A percentile compares a stretch with the other conserved stretches of the same genome.
Evolutionary conservation across 352 stramenopile genomes (phyloP).

Genomic region (Phytophthora pini): DNA sequence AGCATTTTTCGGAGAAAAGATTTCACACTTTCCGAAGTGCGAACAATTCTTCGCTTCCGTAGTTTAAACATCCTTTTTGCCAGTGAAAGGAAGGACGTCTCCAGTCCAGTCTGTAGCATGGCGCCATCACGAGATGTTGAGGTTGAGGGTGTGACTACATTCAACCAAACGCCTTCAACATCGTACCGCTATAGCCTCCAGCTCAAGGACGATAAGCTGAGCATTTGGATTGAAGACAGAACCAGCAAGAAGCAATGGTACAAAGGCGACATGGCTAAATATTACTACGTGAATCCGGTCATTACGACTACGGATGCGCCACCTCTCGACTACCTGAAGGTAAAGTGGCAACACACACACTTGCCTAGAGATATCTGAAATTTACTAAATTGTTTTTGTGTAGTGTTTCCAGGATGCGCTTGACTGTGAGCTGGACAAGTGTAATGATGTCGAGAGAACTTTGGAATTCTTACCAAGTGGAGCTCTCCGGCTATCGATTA

Average conservation of each 20-base stretch:
- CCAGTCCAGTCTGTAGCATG: background rate
- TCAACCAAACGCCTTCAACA: background rate
- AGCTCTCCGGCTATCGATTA: background rate
- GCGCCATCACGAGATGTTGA: slow-evolving; percentile 8
- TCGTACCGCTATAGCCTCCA: slow-evolving; percentile 17
- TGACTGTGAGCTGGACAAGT: background rate
- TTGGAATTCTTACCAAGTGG: background rate
- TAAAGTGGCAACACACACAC: background rate
- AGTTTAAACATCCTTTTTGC: too few relatives aligned
- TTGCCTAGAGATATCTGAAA: too few relatives aligned
- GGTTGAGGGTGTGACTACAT: slow-evolving; percentile 14
- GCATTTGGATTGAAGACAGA: slow-evolving; percentile 30
- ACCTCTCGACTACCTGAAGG: background rate
- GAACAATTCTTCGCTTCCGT: too few relatives aligned
- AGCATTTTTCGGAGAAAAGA: too few relatives aligned
- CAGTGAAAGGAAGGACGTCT: too few relatives aligned
- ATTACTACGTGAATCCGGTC: background rate
- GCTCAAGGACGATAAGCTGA: slow-evolving; percentile 22
- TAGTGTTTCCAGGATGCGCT: background rate
- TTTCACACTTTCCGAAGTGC: too few relatives aligned
- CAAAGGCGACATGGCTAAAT: background rate
- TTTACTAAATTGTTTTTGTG: background rate
- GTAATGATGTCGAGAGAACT: background rate
- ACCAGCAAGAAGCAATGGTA: slow-evolving; percentile 25
- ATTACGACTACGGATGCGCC: background rate